These are phyloP conservation scores for Sugiyamaella xylanicola DNA, from an alignment of 1,139 yeast species.

Conservation along the genomic window DNA sequence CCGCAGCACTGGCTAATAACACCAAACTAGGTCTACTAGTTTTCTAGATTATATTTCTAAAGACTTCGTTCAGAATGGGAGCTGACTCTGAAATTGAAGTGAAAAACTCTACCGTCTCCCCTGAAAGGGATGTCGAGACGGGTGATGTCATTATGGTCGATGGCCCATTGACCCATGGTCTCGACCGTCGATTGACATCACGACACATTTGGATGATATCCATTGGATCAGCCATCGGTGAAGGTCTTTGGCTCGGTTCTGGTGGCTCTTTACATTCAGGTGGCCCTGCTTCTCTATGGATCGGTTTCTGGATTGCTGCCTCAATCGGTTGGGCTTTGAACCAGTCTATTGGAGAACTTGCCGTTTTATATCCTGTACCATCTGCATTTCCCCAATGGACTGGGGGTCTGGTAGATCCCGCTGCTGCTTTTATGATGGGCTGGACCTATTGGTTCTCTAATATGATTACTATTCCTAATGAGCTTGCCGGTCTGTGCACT, in stretches of 20 bases:
- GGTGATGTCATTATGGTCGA: slow-evolving; percentile 20
- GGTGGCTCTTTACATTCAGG: slow-evolving; percentile 73
- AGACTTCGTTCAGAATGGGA: slow-evolving; percentile 17
- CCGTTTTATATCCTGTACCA: slow-evolving; percentile 69
- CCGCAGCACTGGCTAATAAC: too few relatives aligned
- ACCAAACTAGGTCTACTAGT: too few relatives aligned
- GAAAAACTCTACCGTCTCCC: slow-evolving; percentile 10
- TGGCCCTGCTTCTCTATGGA: slow-evolving; percentile 68
- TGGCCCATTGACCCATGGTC: slow-evolving; percentile 23
- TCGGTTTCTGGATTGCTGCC: slow-evolving; percentile 64
- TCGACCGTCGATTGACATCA: slow-evolving; percentile 24
- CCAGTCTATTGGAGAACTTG: slow-evolving; percentile 72
- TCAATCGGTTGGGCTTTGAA: slow-evolving; percentile 65
- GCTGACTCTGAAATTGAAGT: slow-evolving; percentile 5
- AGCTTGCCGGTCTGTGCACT: slow-evolving; percentile 56
- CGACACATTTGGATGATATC: slow-evolving; percentile 53
- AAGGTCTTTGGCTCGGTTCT: slow-evolving; percentile 52
- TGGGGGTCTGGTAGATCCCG: slow-evolving; percentile 27
- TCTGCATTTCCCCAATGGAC: slow-evolving; percentile 67
- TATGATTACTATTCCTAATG: slow-evolving; percentile 64
- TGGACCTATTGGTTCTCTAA: slow-evolving; percentile 26
- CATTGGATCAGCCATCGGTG: slow-evolving; percentile 54
- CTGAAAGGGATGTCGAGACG: slow-evolving; percentile 10
- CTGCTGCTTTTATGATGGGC: slow-evolving; percentile 26
- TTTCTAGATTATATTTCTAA: too few relatives aligned